Percentiles rank a stretch among this genome's conserved stretches.
Evolutionary conservation across 140 eudicot species (phyloP).

Genomic region (Artemisia princeps): DNA sequence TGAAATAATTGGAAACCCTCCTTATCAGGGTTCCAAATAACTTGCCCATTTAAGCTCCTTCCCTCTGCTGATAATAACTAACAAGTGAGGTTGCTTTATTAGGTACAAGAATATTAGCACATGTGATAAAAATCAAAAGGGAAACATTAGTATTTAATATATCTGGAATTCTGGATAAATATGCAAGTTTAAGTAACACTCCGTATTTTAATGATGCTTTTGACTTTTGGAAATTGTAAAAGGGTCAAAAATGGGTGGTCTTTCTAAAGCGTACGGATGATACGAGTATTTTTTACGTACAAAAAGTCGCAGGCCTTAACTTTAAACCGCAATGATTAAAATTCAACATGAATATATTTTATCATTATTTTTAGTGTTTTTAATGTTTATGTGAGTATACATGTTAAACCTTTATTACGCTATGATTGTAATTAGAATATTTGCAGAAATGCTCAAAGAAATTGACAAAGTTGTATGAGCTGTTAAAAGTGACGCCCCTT

Average conservation of each 20-base stretch:
- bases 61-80: no score
- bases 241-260: background rate
- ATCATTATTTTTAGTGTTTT: background rate
- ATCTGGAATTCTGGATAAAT: no score
- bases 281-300: background rate
- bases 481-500: no score
- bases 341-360: background rate
- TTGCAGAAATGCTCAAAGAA: no score
- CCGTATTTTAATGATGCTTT: background rate
- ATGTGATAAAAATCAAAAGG: background rate
- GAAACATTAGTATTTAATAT: background rate
- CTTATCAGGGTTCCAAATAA: no score
- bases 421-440: no score
- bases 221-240: conserved; percentile 12
- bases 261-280: conserved; percentile 5
- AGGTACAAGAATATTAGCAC: conserved; percentile 3
- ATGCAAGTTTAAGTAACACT: no score
- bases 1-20: no score
- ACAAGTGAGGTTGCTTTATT: background rate
- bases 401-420: no score
- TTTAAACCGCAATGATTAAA: background rate
- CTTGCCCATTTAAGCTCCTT: no score
- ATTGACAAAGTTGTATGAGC: no score
- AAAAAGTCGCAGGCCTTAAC: background rate
- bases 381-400: no score